Evolutionary conservation across 2,329 filamentous ascomycete genomes (phyloP).

Genomic region (Colletotrichum simmondsii): DNA sequence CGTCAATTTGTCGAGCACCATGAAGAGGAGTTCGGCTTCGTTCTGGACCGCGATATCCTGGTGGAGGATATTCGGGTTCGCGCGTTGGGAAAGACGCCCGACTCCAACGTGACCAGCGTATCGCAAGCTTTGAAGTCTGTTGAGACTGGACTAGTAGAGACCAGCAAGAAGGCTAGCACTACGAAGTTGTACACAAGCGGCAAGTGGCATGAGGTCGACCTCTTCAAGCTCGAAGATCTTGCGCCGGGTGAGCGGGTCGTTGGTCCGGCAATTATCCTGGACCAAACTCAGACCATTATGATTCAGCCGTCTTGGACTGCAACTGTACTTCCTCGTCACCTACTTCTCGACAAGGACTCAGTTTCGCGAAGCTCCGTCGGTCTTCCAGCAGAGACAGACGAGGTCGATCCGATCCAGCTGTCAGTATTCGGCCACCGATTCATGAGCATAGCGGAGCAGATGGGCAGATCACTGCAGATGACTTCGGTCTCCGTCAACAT

Average conservation of each 20-base stretch:
- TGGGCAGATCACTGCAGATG: constrained; percentile 75
- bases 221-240: too few relatives aligned
- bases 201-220: too few relatives aligned
- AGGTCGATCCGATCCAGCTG: background rate
- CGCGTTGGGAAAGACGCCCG: constrained; percentile 91
- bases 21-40: constrained; percentile 93
- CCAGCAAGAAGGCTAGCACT: too few relatives aligned
- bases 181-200: too few relatives aligned
- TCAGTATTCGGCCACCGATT: background rate
- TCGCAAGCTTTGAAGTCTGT: too few relatives aligned
- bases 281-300: too few relatives aligned
- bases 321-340: background rate
- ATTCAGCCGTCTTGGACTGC: background rate
- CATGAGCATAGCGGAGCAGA: background rate
- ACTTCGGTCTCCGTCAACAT: background rate
- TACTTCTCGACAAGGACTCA: background rate
- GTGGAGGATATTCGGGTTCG: constrained; percentile 89
- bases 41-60: constrained; percentile 83
- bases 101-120: background rate
- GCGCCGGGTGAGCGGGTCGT: too few relatives aligned
- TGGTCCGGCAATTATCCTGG: too few relatives aligned
- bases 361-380: background rate
- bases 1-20: constrained; percentile 68
- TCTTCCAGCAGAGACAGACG: background rate
- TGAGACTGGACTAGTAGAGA: too few relatives aligned